Evolutionary conservation across 2,329 filamentous ascomycete genomes (phyloP).

Genomic region (Pseudogymnoascus destructans): DNA sequence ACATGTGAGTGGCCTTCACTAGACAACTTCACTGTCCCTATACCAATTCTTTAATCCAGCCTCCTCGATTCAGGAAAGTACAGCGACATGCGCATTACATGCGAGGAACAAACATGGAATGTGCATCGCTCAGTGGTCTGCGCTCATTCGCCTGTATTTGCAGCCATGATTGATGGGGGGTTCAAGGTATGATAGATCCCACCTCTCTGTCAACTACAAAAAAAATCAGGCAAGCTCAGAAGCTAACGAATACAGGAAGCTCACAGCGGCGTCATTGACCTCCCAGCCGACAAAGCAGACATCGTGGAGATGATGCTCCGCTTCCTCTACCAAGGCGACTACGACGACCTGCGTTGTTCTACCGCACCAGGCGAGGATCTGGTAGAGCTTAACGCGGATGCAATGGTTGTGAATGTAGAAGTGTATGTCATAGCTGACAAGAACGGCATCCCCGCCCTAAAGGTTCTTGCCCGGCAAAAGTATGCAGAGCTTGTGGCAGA

Average conservation of each 20-base stretch:
- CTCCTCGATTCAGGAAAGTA: not conserved
- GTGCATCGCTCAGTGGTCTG: not conserved
- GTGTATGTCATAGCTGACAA: not conserved
- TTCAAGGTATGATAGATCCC: not conserved
- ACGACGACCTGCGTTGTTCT: not conserved
- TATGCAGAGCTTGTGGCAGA: not conserved
- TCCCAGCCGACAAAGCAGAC: not conserved
- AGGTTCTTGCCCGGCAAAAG: not conserved
- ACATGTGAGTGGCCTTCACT: not conserved
- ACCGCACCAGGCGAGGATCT: too few relatives aligned
- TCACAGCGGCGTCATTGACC: not conserved
- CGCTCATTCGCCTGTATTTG: not conserved
- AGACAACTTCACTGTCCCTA: not conserved
- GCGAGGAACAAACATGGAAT: not conserved
- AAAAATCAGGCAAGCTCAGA: not conserved
- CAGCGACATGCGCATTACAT: not conserved
- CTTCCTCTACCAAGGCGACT: not conserved
- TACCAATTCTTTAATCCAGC: not conserved
- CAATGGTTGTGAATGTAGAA: not conserved
- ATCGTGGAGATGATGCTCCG: not conserved
- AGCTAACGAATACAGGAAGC: not conserved
- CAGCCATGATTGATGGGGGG: not conserved
- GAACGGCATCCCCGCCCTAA: not conserved
- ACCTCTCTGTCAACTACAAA: not conserved
- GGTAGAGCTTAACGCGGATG: not conserved